Evolutionary conservation across 345 rosid species (phyloP).

Genomic region (Gossypium thurberi): DNA sequence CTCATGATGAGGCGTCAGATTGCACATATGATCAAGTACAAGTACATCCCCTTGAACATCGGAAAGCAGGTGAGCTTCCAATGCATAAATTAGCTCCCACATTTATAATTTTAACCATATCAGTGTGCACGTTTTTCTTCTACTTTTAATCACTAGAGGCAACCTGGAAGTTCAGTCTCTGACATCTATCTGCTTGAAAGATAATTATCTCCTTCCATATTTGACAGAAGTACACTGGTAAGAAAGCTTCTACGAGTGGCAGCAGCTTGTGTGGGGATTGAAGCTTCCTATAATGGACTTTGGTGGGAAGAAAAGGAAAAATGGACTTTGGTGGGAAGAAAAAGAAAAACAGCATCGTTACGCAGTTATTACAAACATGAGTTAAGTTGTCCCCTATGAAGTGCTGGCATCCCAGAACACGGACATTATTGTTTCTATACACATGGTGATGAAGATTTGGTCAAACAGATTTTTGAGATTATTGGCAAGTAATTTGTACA

Average conservation of each 20-base stretch:
- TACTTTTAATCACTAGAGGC: background rate
- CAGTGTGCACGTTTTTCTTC: background rate
- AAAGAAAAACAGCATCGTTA: too few relatives aligned
- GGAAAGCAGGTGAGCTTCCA: slow-evolving; percentile 65
- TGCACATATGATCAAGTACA: slow-evolving; percentile 83
- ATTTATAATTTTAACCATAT: background rate
- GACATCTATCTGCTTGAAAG: background rate
- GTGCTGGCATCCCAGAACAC: slow-evolving; percentile 17
- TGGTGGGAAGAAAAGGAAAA: too few relatives aligned
- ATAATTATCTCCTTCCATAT: background rate
- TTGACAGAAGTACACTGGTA: slow-evolving; percentile 47
- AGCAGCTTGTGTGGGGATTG: slow-evolving; percentile 53
- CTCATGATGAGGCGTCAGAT: slow-evolving; percentile 81
- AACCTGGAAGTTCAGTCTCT: too few relatives aligned
- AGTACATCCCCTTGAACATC: slow-evolving; percentile 53
- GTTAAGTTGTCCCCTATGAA: background rate
- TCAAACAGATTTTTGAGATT: slow-evolving; percentile 14
- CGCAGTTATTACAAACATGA: too few relatives aligned
- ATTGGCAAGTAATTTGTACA: slow-evolving; percentile 19
- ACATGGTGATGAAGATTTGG: slow-evolving; percentile 18
- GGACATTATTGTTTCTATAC: slow-evolving; percentile 23
- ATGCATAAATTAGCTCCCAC: background rate
- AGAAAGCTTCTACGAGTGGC: slow-evolving; percentile 45
- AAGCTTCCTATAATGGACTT: slow-evolving; percentile 7
- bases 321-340: too few relatives aligned